These are phyloP conservation scores for Rutstroemia sp. DNA, from an alignment of 2,329 filamentous ascomycete genomes.

Conservation along the genomic window DNA sequence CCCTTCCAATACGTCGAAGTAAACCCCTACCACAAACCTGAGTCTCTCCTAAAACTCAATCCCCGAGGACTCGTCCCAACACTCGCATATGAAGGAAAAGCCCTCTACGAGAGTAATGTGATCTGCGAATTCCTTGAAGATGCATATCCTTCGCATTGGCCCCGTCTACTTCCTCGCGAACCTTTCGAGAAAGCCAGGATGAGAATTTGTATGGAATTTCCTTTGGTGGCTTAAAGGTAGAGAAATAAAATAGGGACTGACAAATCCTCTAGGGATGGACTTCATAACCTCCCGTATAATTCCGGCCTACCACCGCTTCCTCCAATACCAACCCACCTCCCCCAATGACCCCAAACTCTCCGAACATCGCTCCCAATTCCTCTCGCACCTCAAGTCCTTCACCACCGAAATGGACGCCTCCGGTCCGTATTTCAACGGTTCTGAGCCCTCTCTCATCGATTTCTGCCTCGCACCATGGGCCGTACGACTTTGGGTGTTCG, in stretches of 20 bases:
- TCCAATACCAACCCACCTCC: constrained; percentile 48
- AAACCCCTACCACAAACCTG: constrained; percentile 69
- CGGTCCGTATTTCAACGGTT: constrained; percentile 63
- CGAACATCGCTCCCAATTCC: constrained; percentile 50
- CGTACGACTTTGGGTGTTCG: constrained; percentile 63
- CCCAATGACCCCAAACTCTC: constrained; percentile 36
- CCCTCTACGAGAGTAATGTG: constrained; percentile 66
- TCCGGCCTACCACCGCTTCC: constrained; percentile 58
- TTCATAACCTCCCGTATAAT: constrained; percentile 61
- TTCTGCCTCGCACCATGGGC: constrained; percentile 68
- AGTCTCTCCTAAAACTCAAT: constrained; percentile 62
- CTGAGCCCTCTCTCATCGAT: constrained; percentile 59
- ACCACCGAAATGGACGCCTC: constrained; percentile 50
- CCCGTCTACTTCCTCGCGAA: constrained; percentile 49
- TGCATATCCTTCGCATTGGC: constrained; percentile 43
- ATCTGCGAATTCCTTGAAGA: constrained; percentile 74
- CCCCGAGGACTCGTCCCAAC: constrained; percentile 71
- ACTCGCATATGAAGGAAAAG: constrained; percentile 46
- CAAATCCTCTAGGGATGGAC: constrained; percentile 44
- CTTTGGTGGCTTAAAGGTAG: too few species aligned
- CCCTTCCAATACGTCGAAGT: constrained; percentile 71
- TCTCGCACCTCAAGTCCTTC: constrained; percentile 51
- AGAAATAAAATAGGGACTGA: too few species aligned
- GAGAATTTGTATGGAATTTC: constrained; percentile 45
- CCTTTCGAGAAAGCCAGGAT: constrained; percentile 58